Base-by-base conservation (phyloP, 2,329 filamentous ascomycete genomes). In the Gremmenia infestans region DNA sequence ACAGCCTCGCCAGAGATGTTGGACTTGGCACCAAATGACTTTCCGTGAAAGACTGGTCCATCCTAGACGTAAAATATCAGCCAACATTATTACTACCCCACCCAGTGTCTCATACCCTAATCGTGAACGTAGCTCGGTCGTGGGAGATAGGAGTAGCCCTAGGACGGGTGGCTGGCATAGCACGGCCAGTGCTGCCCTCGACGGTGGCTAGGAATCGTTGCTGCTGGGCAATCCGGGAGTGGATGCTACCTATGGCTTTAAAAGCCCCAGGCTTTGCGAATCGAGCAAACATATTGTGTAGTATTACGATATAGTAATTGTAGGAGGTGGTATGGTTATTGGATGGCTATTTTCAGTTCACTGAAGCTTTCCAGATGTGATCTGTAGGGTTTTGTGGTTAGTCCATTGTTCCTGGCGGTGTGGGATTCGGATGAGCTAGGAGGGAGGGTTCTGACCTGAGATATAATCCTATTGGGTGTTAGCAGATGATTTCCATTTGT, bases 1-100 rank as follows among this genome's bases (percentile, higher is more conserved):
- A 97, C 94, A 47, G 94, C 94, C 79, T 99, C 94, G 66, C 94
- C 94, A 61, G 92, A 96, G 71, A 97, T 89, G 81, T 97, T 99
- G 73, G 88, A 84, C 74, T 95, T 94, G 70, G 94, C 94, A 68
- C 94, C 94, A 68, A 97, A 99, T 57, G 93, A 96, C 72, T 89
- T 96, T 72, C 94, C 94, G 68, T 91, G 89, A 79, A 96, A 97
- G 70, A 97, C 87, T 46, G 94, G 94, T 60, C 94, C 94, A 77
- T 96, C 91, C 85, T 91, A 69, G 36, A 58, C 9, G 28, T 60
- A 52, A 59, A 50, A 70, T 60, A 68, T 72, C 66, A 69, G 65
- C 59, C 23, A 49, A 60, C 55, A 49, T 57, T 53, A 36, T 22
- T 23, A 35, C 15, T 48, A 23, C 14, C 11, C 4, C 6, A 15